These are phyloP conservation scores for Solanum hybrid DNA, from an alignment of 305 asterid genomes.

Conservation along the genomic window DNA sequence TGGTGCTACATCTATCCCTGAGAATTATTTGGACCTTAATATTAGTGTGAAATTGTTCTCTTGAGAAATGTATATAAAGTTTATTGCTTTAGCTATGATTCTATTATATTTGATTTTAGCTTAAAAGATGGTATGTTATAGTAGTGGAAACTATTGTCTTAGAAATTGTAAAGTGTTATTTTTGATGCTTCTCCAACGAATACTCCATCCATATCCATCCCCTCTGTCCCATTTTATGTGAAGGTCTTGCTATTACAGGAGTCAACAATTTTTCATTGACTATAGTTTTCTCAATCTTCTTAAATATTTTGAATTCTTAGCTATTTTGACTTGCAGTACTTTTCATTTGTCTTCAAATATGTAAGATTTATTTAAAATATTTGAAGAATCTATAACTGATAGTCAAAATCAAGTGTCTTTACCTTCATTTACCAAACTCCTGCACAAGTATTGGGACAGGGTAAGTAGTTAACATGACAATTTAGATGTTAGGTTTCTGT, in stretches of 20 bases:
- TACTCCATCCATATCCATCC: background rate
- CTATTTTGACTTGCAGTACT: background rate
- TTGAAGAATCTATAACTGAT: background rate
- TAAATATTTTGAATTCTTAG: background rate
- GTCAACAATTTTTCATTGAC: background rate
- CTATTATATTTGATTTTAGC: background rate
- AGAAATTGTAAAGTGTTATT: background rate
- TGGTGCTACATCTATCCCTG: background rate
- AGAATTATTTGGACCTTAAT: background rate
- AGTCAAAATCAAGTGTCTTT: background rate
- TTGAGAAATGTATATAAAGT: background rate
- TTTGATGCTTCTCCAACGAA: background rate
- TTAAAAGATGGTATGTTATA: background rate
- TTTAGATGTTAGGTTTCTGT: background rate
- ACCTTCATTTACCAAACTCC: background rate
- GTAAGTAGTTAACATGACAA: background rate
- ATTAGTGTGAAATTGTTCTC: background rate
- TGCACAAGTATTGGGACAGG: background rate
- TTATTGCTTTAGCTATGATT: background rate
- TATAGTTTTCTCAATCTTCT: background rate
- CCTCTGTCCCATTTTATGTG: background rate
- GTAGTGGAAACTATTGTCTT: background rate
- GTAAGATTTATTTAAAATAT: background rate
- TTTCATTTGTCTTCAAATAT: background rate
- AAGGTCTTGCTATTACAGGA: background rate